Conservation (phyloP, 2,329 filamentous ascomycete species). For the Orbilia javanica region DNA sequence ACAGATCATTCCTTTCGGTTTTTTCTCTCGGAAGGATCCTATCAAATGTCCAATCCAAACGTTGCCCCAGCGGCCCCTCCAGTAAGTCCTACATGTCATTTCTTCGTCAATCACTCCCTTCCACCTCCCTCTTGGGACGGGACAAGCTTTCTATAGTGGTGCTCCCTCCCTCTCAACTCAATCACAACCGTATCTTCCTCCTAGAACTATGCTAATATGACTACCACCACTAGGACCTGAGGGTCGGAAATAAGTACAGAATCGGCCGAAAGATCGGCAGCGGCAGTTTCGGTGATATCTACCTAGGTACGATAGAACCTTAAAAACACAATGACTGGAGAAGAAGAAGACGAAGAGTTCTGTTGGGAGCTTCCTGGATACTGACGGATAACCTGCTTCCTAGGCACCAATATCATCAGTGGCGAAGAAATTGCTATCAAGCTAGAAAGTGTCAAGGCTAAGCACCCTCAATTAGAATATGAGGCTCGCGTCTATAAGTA, state of each 20-base stretch:
- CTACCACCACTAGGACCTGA: constrained; percentile 79
- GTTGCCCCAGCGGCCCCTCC: constrained; percentile 57
- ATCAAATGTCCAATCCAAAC: constrained; percentile 54
- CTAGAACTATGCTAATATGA: constrained; percentile 46
- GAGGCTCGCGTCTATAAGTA: constrained; percentile 93
- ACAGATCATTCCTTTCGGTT: constrained; percentile 57
- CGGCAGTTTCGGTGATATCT: constrained; percentile 97
- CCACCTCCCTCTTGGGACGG: constrained; percentile 33
- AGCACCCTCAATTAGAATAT: constrained; percentile 98
- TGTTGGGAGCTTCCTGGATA: constrained; percentile 10
- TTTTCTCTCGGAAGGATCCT: constrained; percentile 36
- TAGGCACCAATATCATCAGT: constrained; percentile 98
- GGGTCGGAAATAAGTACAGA: constrained; percentile 99
- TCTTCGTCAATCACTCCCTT: constrained; percentile 26
- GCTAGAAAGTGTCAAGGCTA: constrained; percentile 98
- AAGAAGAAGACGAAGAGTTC: background rate
- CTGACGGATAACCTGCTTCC: constrained; percentile 30
- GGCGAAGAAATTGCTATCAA: constrained; percentile 99
- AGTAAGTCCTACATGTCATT: constrained; percentile 50
- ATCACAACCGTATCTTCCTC: background rate
- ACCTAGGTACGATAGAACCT: constrained; percentile 73
- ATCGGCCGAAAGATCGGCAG: constrained; percentile 99
- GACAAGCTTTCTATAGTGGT: constrained; percentile 26
- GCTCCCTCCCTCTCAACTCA: background rate
- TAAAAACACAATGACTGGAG: background rate